These are phyloP conservation scores for Penicillium antarcticum DNA, from an alignment of 495 filamentous ascomycete genomes.

Conservation along the genomic window DNA sequence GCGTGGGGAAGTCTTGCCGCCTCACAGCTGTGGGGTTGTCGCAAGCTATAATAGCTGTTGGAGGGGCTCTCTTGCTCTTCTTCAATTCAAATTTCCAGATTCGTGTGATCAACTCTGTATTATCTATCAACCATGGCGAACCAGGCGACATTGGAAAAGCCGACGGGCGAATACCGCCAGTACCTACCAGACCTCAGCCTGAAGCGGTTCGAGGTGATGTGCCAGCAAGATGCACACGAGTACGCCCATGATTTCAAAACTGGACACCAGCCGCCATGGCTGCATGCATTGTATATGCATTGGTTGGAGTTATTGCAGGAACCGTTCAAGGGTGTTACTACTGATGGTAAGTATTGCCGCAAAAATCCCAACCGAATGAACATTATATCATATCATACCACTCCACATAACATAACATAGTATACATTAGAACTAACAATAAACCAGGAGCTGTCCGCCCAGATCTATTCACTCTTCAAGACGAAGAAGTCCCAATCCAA, in stretches of 20 bases:
- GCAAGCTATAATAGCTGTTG: slow-evolving; percentile 10
- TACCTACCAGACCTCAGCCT: slow-evolving; percentile 59
- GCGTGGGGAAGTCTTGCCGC: slow-evolving; percentile 19
- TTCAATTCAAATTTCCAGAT: neutral
- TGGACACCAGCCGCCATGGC: slow-evolving; percentile 60
- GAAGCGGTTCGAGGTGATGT: slow-evolving; percentile 60
- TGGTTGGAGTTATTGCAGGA: slow-evolving; percentile 64
- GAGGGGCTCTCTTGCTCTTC: neutral
- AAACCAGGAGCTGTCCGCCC: slow-evolving; percentile 48
- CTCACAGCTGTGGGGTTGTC: slow-evolving; percentile 17
- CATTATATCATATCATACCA: too few species aligned
- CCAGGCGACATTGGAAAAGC: slow-evolving; percentile 16
- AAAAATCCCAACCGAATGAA: too few species aligned
- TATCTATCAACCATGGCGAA: slow-evolving; percentile 1
- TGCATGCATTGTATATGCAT: slow-evolving; percentile 62
- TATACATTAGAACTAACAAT: slow-evolving; percentile 1
- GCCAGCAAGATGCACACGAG: slow-evolving; percentile 59
- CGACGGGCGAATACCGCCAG: slow-evolving; percentile 49
- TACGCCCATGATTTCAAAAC: slow-evolving; percentile 61
- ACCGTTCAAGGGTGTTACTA: slow-evolving; percentile 70
- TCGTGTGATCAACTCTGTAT: neutral
- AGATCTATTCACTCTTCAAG: slow-evolving; percentile 55
- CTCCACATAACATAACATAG: neutral
- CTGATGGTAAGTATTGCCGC: slow-evolving; percentile 50
- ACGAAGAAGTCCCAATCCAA: slow-evolving; percentile 58